Percentiles rank a stretch among this genome's conserved stretches.
phyloP scores from a whole-genome alignment of 2,329 filamentous ascomycete species.

The Pseudocercospora musae region DNA sequence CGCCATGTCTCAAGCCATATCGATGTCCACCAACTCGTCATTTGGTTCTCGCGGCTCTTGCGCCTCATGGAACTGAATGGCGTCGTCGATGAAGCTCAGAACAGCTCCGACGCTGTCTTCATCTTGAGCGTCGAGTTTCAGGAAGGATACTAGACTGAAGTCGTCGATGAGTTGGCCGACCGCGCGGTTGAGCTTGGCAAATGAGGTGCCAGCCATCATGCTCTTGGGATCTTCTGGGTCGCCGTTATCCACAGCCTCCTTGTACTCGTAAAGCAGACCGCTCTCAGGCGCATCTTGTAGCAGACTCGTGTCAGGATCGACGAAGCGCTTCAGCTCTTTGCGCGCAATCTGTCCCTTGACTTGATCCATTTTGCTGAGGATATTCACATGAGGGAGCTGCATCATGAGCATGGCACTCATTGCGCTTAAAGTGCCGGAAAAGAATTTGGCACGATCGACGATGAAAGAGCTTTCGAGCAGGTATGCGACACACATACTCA shows the following conservation, averaged over 20 bases:
- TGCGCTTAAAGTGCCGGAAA: constrained; percentile 88
- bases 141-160: constrained; percentile 96
- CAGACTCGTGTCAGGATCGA: constrained; percentile 78
- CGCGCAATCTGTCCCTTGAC: constrained; percentile 85
- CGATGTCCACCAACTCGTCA: constrained; percentile 56
- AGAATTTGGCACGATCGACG: constrained; percentile 94
- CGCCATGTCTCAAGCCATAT: constrained; percentile 42
- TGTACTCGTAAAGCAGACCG: constrained; percentile 39
- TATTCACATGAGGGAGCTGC: constrained; percentile 93
- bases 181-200: constrained; percentile 77
- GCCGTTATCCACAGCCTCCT: constrained; percentile 43
- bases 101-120: constrained; percentile 86
- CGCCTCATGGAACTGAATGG: constrained; percentile 88
- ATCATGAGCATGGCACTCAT: constrained; percentile 99
- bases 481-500: constrained; percentile 89
- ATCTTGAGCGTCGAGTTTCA: constrained; percentile 83
- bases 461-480: constrained; percentile 94
- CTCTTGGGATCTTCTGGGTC: constrained; percentile 63
- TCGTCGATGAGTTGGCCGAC: constrained; percentile 91
- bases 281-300: constrained; percentile 74
- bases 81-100: constrained; percentile 89
- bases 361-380: constrained; percentile 96
- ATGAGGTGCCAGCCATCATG: constrained; percentile 77
- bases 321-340: constrained; percentile 83
- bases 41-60: constrained; percentile 84